These are phyloP conservation scores for Candida manassasensis DNA, from an alignment of 805 yeast species.

Conservation along the genomic window DNA sequence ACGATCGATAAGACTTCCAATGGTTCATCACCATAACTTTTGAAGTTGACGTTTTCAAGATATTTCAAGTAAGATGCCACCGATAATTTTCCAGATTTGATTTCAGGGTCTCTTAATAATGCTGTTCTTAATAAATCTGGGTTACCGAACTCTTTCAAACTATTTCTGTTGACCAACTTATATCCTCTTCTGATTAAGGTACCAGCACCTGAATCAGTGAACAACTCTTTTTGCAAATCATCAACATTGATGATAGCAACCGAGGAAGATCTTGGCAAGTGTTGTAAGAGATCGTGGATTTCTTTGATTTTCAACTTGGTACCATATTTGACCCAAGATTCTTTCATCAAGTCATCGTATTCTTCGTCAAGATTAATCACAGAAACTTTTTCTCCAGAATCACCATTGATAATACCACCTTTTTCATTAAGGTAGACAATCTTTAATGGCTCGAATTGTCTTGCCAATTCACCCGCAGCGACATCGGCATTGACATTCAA, in stretches of 20 bases:
- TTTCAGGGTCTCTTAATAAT: slow-evolving; percentile 70
- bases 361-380: slow-evolving; percentile 94
- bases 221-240: slow-evolving; percentile 93
- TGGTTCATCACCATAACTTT: slow-evolving; percentile 92
- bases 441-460: slow-evolving; percentile 94
- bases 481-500: slow-evolving; percentile 97
- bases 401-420: slow-evolving; percentile 94
- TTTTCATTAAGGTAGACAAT: slow-evolving; percentile 95
- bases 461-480: slow-evolving; percentile 96
- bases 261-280: slow-evolving; percentile 92
- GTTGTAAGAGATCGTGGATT: slow-evolving; percentile 89
- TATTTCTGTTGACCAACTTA: slow-evolving; percentile 69
- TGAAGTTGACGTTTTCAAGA: slow-evolving; percentile 59
- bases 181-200: slow-evolving; percentile 97
- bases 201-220: slow-evolving; percentile 99
- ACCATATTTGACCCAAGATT: slow-evolving; percentile 98
- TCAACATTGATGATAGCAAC: slow-evolving; percentile 96
- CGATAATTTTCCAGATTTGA: slow-evolving; percentile 62
- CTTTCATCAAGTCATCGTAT: slow-evolving; percentile 82
- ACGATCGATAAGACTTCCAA: slow-evolving; percentile 91
- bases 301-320: slow-evolving; percentile 96
- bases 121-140: slow-evolving; percentile 77
- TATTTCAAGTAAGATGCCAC: slow-evolving; percentile 78
- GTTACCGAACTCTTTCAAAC: slow-evolving; percentile 62
- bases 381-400: slow-evolving; percentile 83